Evolutionary conservation across 441 rosid species (phyloP), one percentile per base, ranked within the genome.

Genomic region (Arabidopsis lyrata): DNA sequence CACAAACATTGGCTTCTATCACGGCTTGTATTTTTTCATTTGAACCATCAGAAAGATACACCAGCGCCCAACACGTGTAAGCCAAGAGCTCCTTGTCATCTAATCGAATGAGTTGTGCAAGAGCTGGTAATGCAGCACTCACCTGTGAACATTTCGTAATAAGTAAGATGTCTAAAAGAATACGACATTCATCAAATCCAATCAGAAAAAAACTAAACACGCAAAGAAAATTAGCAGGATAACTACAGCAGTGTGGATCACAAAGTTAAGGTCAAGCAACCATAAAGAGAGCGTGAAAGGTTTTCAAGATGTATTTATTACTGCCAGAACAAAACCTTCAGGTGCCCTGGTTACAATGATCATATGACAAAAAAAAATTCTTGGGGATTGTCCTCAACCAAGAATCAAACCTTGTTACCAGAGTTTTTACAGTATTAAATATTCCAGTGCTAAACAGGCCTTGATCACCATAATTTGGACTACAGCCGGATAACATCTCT

Each of bases 1-100:
- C 84, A 72, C 87, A 86, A 55, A 86, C 85, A 62, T 86, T 83
- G 52, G 90, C 83, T 48, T 86, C 87, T 65, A 86, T 84, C 56
- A 86, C 82, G 24, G 87, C 85, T 66, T 84, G 87, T 72, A 84
- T 78, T 74, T 83, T 86, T 74, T 84, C 83, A 69, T 49, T 80
- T 56, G 87, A 77, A 69, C 87, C 87, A 74, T 83, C 85, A 71
- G 90, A 86, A 52, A 86, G 85, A 78, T 82, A 82, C 32, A 83
- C 84, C 31, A 86, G 78, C 16, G 84, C 85, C 90, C 87, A 86
- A 68, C 86, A 86, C n/a, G 87, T 83, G 53, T 86, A 83, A 53
- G 82, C 84, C 66, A 84, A 86, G 59, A 84, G 82, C 75, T 86
- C 90, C 12, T 78, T 81, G 70, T 86, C 90, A 72, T 86, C 86